Conservation (phyloP, 1,284 basidiomycete species). For the Meripilus lineatus region DNA sequence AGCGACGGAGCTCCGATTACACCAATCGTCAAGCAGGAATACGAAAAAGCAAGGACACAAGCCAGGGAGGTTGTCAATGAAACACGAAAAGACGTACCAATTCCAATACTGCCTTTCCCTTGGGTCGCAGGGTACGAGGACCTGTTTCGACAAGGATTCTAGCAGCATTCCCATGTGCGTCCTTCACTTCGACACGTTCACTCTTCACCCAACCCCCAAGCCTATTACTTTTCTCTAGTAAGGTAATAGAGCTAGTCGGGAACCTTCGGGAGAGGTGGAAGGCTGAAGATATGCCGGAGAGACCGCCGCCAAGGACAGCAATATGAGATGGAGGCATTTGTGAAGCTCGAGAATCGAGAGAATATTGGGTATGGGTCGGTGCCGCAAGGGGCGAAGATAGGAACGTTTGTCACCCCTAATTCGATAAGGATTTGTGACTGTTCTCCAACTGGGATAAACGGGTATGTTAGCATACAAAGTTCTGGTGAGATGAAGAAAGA, state of each 20-base stretch:
- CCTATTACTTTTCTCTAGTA: constrained; percentile 63
- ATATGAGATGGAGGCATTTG: constrained; percentile 35
- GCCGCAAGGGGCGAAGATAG: too few species aligned
- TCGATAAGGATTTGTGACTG: too few species aligned
- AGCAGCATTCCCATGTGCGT: constrained; percentile 32
- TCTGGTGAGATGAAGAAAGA: too few species aligned
- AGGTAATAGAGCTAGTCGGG: constrained; percentile 48
- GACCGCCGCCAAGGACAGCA: constrained; percentile 76
- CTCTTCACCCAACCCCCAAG: constrained; percentile 85
- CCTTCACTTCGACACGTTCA: constrained; percentile 45
- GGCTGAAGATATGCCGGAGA: constrained; percentile 79
- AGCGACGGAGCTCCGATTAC: too few species aligned
- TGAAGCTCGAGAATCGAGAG: too few species aligned
- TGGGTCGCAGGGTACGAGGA: constrained; percentile 78
- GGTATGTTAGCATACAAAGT: too few species aligned
- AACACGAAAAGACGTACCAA: constrained; percentile 61
- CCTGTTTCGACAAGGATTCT: constrained; percentile 73
- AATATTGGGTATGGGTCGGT: too few species aligned
- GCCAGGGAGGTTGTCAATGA: too few species aligned
- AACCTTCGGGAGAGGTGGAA: constrained; percentile 72
- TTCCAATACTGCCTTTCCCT: constrained; percentile 68
- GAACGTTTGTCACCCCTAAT: too few species aligned
- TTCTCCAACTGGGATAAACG: too few species aligned
- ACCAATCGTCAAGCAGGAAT: too few species aligned
- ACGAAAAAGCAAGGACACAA: too few species aligned